These are phyloP conservation scores for Asterochloris erici DNA, from an alignment of 139 green algal species.

Conservation along the genomic window DNA sequence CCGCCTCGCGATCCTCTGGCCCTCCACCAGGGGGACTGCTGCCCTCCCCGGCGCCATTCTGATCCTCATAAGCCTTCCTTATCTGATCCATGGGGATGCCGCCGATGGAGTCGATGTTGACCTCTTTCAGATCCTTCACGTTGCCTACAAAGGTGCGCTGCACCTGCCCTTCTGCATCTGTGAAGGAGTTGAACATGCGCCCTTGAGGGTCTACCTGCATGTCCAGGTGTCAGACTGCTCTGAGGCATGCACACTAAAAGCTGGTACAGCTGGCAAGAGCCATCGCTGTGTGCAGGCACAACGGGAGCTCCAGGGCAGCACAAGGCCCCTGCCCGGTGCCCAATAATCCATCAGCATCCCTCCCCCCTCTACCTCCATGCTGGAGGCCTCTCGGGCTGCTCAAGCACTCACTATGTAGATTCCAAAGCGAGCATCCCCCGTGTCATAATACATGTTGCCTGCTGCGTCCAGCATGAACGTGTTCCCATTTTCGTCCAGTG, in stretches of 20 bases:
- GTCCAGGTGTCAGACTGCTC: background rate
- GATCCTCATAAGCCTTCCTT: background rate
- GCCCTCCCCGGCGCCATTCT: background rate
- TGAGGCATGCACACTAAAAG: background rate
- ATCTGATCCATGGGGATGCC: conserved; percentile 5
- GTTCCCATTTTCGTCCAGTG: conserved; percentile 25
- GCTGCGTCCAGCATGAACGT: conserved; percentile 42
- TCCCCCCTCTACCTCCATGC: too few species aligned
- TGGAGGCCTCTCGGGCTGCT: background rate
- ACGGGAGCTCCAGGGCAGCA: too few species aligned
- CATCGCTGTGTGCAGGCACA: too few species aligned
- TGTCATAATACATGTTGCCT: conserved; percentile 59
- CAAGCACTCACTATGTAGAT: conserved; percentile 38
- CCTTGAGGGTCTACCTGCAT: background rate
- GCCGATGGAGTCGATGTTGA: background rate
- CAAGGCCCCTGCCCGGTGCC: too few species aligned
- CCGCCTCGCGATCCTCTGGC: too few species aligned
- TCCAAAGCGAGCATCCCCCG: conserved; percentile 29
- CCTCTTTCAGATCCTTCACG: background rate
- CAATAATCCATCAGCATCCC: too few species aligned
- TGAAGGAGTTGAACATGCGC: background rate
- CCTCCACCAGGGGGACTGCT: background rate
- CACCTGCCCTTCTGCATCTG: background rate
- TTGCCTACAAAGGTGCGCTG: background rate
- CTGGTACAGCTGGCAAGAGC: background rate